Evolutionary conservation across 768 basidiomycete species (phyloP).

Genomic region (Lactarius tabidus): DNA sequence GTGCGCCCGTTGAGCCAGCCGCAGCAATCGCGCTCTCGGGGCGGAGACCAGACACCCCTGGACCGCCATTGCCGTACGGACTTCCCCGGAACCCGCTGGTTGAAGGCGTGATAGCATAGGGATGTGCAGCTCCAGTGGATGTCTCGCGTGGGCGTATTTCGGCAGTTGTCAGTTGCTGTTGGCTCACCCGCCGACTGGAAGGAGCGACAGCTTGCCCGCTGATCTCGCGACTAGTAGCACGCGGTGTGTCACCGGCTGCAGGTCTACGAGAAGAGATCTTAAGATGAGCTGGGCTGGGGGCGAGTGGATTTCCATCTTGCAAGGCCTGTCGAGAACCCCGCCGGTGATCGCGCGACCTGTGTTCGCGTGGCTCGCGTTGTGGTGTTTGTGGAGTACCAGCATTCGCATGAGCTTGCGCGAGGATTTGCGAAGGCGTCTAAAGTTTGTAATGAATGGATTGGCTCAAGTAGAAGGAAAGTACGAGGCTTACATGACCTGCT

Average conservation of each 20-base stretch:
- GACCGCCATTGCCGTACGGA: constrained; percentile 49
- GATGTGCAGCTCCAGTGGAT: constrained; percentile 46
- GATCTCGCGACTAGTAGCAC: constrained; percentile 46
- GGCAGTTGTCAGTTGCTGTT: constrained; percentile 40
- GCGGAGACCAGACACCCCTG: constrained; percentile 31
- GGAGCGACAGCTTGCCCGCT: constrained; percentile 69
- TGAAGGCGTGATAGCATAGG: constrained; percentile 65
- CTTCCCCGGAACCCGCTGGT: constrained; percentile 51
- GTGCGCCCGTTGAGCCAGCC: constrained; percentile 33
- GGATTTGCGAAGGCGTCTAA: constrained; percentile 43
- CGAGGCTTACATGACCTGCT: constrained; percentile 64
- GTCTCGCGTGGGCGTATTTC: constrained; percentile 38
- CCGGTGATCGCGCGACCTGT: constrained; percentile 45
- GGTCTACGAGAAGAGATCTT: constrained; percentile 52
- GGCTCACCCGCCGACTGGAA: constrained; percentile 62
- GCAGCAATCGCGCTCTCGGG: constrained; percentile 35
- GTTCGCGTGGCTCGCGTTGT: constrained; percentile 51
- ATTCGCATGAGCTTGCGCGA: constrained; percentile 52
- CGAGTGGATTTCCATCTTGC: constrained; percentile 54
- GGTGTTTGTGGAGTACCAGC: constrained; percentile 51
- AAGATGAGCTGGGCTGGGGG: constrained; percentile 62
- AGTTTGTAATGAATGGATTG: constrained; percentile 11
- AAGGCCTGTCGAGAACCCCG: constrained; percentile 49
- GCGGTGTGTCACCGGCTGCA: constrained; percentile 42
- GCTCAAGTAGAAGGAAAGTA: constrained; percentile 5